These are phyloP conservation scores for Spirogloea muscicola DNA, from an alignment of 139 green algal genomes.

Conservation along the genomic window DNA sequence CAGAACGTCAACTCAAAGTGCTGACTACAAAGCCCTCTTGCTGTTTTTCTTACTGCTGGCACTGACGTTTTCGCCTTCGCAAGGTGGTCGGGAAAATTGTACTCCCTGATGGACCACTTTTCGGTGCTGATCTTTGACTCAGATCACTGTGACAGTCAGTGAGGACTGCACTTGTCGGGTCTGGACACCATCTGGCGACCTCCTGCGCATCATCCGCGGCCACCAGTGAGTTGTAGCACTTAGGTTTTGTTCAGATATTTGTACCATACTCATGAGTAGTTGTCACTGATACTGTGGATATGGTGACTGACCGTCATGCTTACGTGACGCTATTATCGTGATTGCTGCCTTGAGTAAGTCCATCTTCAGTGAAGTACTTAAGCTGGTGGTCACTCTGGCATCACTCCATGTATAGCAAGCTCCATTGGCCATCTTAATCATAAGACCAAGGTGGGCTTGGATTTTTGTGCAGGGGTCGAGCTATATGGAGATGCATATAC, in stretches of 20 bases:
- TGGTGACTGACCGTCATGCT: too few species aligned
- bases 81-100: neutral
- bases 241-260: too few species aligned
- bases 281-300: too few species aligned
- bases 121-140: constrained; percentile 2
- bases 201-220: neutral
- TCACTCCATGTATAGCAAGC: too few species aligned
- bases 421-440: too few species aligned
- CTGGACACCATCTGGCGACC: constrained; percentile 13
- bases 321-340: too few species aligned
- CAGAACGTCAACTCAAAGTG: neutral
- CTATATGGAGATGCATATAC: constrained; percentile 27
- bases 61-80: neutral
- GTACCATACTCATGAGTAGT: too few species aligned
- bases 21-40: neutral
- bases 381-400: too few species aligned
- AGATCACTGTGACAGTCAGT: constrained; percentile 41
- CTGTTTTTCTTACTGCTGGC: neutral
- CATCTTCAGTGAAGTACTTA: too few species aligned
- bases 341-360: too few species aligned
- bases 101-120: neutral
- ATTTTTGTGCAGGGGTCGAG: constrained; percentile 29
- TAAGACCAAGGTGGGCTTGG: too few species aligned
- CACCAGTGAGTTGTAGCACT: constrained; percentile 19
- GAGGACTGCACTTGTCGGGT: constrained; percentile 47